Percentiles rank a stretch among this genome's conserved stretches.
These are phyloP conservation scores for Penicillium maclennaniae DNA, from an alignment of 495 filamentous ascomycete genomes.

Conservation along the genomic window DNA sequence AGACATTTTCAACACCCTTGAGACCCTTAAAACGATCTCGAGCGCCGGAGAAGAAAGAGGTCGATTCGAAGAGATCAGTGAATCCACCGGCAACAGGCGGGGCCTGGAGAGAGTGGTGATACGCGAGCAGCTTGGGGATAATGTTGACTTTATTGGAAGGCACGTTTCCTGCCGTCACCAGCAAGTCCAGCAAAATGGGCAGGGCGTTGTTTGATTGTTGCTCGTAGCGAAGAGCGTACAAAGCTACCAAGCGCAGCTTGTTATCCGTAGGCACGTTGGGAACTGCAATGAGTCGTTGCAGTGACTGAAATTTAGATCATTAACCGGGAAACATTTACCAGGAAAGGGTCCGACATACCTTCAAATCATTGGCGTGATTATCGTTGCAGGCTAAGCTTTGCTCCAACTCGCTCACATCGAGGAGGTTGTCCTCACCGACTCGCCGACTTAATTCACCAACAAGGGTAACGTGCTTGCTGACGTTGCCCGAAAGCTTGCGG, in stretches of 20 bases:
- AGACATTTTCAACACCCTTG: slow-evolving; percentile 97
- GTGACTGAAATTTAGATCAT: slow-evolving; percentile 51
- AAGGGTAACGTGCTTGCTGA: slow-evolving; percentile 96
- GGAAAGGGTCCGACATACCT: slow-evolving; percentile 48
- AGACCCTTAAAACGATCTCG: slow-evolving; percentile 88
- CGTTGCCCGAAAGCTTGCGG: slow-evolving; percentile 91
- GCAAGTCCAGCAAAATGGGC: slow-evolving; percentile 77
- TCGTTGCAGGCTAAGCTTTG: slow-evolving; percentile 97
- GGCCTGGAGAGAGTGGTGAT: slow-evolving; percentile 78
- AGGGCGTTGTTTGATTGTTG: slow-evolving; percentile 77
- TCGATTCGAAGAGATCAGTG: slow-evolving; percentile 85
- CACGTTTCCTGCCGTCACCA: slow-evolving; percentile 71
- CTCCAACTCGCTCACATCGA: slow-evolving; percentile 94
- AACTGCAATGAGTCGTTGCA: slow-evolving; percentile 79
- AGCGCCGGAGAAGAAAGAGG: slow-evolving; percentile 86
- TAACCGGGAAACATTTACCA: not conserved
- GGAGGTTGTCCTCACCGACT: slow-evolving; percentile 75
- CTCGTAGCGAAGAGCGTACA: slow-evolving; percentile 90
- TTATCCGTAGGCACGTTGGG: slow-evolving; percentile 68
- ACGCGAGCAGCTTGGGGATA: slow-evolving; percentile 72
- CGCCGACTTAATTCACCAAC: slow-evolving; percentile 88
- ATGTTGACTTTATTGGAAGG: slow-evolving; percentile 68
- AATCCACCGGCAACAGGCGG: slow-evolving; percentile 67
- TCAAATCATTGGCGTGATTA: slow-evolving; percentile 82
- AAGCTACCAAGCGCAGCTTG: slow-evolving; percentile 82